Evolutionary conservation across 176 grass and related monocot species (phyloP), one percentile per base, ranked within the genome.

Genomic region (Phyllostachys edulis): DNA sequence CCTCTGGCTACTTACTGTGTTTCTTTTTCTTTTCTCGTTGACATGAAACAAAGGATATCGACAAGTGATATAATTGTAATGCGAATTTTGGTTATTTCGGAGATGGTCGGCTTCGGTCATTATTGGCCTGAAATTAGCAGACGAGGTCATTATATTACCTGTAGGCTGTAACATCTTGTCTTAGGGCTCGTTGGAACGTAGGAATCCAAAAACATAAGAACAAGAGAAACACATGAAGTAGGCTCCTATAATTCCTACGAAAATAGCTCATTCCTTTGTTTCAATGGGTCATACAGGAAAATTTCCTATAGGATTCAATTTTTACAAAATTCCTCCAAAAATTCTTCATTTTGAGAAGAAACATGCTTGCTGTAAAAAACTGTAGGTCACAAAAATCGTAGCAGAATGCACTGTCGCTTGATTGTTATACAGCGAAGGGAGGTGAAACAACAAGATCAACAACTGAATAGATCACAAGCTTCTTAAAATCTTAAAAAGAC

Each of bases 41-140:
- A 86, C 66, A 50, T 63, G 72, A 74, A 78, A 86, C 16, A 12
- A 42, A 78, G 46, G n/a, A 59, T 60, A 69, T 45, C 52, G 1
- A 78, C 20, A 60, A 45, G 5, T 42, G 60, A 72, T 78, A 86
- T 40, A 67, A 42, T 63, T 69, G 77, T 46, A 73, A 51, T 54
- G 13, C 26, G 59, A 47, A 57, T 46, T 70, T 83, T 67, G 9
- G n/a, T 79, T 73, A 41, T 40, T 60, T 79, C 2, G 5, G 49
- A 49, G 42, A 73, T 66, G 37, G 14, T 7, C 8, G 41, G 34
- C 37, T 61, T 70, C 26, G n/a, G 32, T 32, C 10, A 57, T 40
- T 75, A n/a, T 88, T 63, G 27, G 46, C 21, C 14, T 80, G 45
- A 32, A 73, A 86, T 65, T 64, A 54, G 18, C n/a, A 64, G 7